Percentiles rank a stretch among this genome's conserved stretches.
Evolutionary conservation across 2,329 filamentous ascomycete genomes (phyloP).

Genomic region (Alternaria gansuensis): DNA sequence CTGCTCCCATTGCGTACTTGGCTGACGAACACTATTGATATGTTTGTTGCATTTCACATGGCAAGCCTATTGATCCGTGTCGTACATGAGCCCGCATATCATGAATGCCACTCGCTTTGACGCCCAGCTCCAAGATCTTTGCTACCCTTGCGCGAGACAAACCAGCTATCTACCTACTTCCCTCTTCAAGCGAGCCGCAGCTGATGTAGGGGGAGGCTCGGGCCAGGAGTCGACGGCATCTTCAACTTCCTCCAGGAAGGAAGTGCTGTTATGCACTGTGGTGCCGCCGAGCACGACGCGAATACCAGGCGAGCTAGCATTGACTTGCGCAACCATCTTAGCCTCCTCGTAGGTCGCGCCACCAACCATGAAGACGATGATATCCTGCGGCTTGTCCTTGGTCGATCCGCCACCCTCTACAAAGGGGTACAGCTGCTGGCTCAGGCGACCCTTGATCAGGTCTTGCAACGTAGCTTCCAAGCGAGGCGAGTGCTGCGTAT

Average conservation of each 20-base stretch:
- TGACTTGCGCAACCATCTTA: constrained; percentile 93
- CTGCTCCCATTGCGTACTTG: neutral
- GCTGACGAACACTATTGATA: constrained; percentile 2
- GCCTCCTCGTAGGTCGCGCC: constrained; percentile 97
- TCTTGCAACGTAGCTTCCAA: constrained; percentile 89
- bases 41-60: constrained; percentile 5
- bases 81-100: neutral
- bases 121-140: constrained; percentile 6
- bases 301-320: constrained; percentile 87
- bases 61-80: constrained; percentile 9
- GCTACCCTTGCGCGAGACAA: neutral
- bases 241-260: constrained; percentile 90
- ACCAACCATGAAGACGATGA: constrained; percentile 93
- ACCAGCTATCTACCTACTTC: constrained; percentile 63
- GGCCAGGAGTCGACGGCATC: constrained; percentile 90
- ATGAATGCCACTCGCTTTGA: constrained; percentile 1
- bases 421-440: constrained; percentile 90
- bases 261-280: constrained; percentile 83
- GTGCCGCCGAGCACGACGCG: constrained; percentile 91
- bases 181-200: constrained; percentile 68
- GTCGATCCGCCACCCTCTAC: constrained; percentile 87
- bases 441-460: constrained; percentile 88
- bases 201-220: constrained; percentile 63
- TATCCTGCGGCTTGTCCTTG: constrained; percentile 94
- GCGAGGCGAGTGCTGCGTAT: constrained; percentile 93